Evolutionary conservation across 257 asterid species (phyloP), one percentile per base, ranked within the genome.

Genomic region (Nicotiana sylvestris): DNA sequence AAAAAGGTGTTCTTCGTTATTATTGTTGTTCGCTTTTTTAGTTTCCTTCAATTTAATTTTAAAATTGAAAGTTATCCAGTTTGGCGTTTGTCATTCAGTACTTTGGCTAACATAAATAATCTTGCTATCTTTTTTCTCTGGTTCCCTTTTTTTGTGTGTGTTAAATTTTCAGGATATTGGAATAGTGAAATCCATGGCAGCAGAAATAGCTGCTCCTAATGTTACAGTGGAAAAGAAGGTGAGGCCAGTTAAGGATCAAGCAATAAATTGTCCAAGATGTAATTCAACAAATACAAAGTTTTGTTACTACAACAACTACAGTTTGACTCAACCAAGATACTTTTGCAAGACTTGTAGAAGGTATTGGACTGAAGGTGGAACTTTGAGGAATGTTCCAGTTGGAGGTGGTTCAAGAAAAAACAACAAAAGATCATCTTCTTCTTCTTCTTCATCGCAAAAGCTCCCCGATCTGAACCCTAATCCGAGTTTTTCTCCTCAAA

Each of bases 281-380:
- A 72, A 92, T 66, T 92, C 98, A 30, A 88, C 90, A 13, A 93
- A 92, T 90, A 92, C 98, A 25, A 93, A 93, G 81, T 92, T 93
- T 68, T 93, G 97, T 82, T 93, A 93, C 83, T 93, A 93, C 95
- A 93, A 93, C 86, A 93, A 93, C 70, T 91, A 92, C 86, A 94
- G 96, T 86, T 89, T 92, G 56, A 90, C 92, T 78, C 98, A 93
- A 72, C 98, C 98, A 18, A 90, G 97, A 56, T 93, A 93, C 89
- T 91, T 92, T 13, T 93, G 97, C 91, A 93, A 93, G 91, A 88
- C 93, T 1, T 93, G 97, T 82, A 82, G 96, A 81, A 87, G 95
- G 89, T 93, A 93, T n/a, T 93, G 98, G 98, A 93, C 98, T 4
- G 91, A 89, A 78, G 98, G 98, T 25, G 98, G 98, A 62, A 92